Conservation (phyloP, 768 basidiomycete species). For the Mycena maculata region DNA sequence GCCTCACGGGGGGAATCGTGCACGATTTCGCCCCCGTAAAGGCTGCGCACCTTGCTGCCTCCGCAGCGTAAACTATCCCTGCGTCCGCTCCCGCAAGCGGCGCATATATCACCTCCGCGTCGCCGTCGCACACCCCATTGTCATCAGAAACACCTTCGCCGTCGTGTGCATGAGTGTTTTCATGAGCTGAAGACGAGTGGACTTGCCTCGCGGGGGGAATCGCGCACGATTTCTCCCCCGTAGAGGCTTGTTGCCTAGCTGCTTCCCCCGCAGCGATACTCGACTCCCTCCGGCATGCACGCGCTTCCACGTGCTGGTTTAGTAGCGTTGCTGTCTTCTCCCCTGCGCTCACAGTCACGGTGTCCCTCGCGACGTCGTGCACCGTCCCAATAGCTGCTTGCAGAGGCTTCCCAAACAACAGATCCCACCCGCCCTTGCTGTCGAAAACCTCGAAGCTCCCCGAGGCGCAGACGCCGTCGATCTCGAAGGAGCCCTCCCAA, state of each 20-base stretch:
- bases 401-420: conserved; percentile 35
- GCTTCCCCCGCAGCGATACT: neutral
- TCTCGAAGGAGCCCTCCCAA: conserved; percentile 36
- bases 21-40: conserved; percentile 12
- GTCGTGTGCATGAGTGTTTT: neutral
- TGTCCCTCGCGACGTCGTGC: conserved; percentile 27
- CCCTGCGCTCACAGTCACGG: neutral
- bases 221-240: conserved; percentile 3
- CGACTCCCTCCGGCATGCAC: neutral
- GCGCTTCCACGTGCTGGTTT: neutral
- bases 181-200: neutral
- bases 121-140: neutral
- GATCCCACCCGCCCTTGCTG: conserved; percentile 29
- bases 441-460: conserved; percentile 39
- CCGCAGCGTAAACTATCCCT: too few species aligned
- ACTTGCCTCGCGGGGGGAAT: conserved; percentile 10
- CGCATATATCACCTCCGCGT: neutral
- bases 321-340: neutral
- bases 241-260: conserved; percentile 1
- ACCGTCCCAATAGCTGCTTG: conserved; percentile 20
- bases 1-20: conserved; percentile 24
- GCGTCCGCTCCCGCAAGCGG: too few species aligned
- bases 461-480: conserved; percentile 13
- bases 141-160: neutral
- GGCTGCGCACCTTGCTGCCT: neutral